These are phyloP conservation scores for Pulveroboletus sp. DNA, from an alignment of 768 basidiomycete species.

Conservation along the genomic window DNA sequence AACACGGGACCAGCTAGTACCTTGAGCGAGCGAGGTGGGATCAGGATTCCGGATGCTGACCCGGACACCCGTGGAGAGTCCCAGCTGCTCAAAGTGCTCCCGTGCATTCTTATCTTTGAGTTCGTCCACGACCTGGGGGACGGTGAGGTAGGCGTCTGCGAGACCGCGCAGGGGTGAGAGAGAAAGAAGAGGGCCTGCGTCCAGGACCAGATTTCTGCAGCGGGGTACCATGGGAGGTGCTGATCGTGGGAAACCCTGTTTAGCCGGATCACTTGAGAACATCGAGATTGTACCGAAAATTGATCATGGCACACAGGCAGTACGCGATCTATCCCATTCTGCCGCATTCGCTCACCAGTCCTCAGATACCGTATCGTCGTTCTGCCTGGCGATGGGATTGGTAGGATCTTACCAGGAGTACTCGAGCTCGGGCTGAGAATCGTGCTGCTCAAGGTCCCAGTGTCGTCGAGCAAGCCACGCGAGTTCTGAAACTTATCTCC, in stretches of 20 bases:
- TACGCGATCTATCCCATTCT: conserved; percentile 23
- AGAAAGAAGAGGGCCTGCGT: conserved; percentile 90
- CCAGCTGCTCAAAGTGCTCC: conserved; percentile 80
- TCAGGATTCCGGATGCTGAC: conserved; percentile 70
- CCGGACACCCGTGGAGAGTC: conserved; percentile 69
- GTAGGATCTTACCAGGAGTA: conserved; percentile 37
- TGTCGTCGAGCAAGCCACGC: conserved; percentile 80
- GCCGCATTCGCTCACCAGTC: conserved; percentile 6
- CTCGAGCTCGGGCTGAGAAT: background rate
- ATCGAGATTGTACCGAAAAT: background rate
- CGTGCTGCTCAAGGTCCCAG: conserved; percentile 65
- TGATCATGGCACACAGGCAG: conserved; percentile 44
- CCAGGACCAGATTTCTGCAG: conserved; percentile 82
- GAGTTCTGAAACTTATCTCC: conserved; percentile 72
- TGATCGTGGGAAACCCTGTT: too few relatives aligned
- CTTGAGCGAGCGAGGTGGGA: conserved; percentile 60
- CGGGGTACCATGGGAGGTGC: conserved; percentile 38
- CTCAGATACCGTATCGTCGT: conserved; percentile 81
- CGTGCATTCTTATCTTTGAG: conserved; percentile 84
- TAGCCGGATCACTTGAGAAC: too few relatives aligned
- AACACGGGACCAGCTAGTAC: conserved; percentile 33
- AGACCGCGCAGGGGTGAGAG: conserved; percentile 86
- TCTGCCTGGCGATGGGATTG: conserved; percentile 97
- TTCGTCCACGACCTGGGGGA: conserved; percentile 87
- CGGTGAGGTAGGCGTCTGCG: conserved; percentile 80